Percentiles rank a stretch among this genome's conserved stretches.
Conservation (phyloP, 2,329 filamentous ascomycete species). For the Venturia nashicola region DNA sequence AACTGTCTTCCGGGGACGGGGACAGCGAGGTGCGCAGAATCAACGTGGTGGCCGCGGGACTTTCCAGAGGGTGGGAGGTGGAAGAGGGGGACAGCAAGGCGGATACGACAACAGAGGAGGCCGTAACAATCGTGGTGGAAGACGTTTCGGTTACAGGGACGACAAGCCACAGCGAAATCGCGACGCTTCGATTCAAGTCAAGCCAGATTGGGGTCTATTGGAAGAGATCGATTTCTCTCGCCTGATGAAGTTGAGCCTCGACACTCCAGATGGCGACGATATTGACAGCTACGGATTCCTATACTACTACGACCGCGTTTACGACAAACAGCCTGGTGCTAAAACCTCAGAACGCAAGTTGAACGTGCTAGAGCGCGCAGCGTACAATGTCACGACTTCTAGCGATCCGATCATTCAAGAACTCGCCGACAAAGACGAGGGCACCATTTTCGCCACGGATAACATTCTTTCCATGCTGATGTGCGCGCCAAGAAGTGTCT, state of each 20-base stretch:
- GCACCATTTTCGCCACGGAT: constrained; percentile 92
- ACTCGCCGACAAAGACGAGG: constrained; percentile 88
- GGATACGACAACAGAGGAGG: constrained; percentile 60
- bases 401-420: constrained; percentile 96
- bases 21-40: constrained; percentile 61
- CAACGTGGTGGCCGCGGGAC: constrained; percentile 59
- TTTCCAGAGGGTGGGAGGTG: constrained; percentile 61
- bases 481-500: constrained; percentile 92
- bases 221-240: constrained; percentile 99
- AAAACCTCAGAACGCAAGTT: constrained; percentile 82
- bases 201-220: constrained; percentile 86
- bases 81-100: constrained; percentile 45
- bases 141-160: constrained; percentile 96
- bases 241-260: constrained; percentile 87
- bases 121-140: constrained; percentile 59
- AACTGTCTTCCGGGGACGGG: constrained; percentile 72
- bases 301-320: constrained; percentile 93
- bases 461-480: constrained; percentile 98
- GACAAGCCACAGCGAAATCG: constrained; percentile 96
- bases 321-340: constrained; percentile 78
- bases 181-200: constrained; percentile 91
- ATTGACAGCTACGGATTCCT: constrained; percentile 93
- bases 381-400: constrained; percentile 96
- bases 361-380: constrained; percentile 78
- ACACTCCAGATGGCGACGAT: constrained; percentile 89